Conservation (phyloP, 1,284 basidiomycete genomes). For the Retiboletus flavoniger region DNA sequence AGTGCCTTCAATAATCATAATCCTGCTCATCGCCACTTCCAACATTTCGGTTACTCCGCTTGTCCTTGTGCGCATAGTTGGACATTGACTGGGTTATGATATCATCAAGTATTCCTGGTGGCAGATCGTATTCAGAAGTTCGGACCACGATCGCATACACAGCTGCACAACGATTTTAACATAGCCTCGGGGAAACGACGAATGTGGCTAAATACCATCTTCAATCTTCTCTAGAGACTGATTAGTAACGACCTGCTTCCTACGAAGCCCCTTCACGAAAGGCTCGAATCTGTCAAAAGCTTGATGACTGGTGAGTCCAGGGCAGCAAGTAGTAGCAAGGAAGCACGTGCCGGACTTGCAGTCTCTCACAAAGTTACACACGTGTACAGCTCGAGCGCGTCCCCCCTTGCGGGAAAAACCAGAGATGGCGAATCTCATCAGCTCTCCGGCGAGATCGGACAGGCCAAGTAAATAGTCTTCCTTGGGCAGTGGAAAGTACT, state of each 20-base stretch:
- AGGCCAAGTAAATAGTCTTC: constrained; percentile 91
- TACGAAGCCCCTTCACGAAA: constrained; percentile 69
- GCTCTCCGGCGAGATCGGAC: constrained; percentile 92
- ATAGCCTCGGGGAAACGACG: not conserved
- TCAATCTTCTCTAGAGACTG: constrained; percentile 93
- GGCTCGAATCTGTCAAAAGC: constrained; percentile 77
- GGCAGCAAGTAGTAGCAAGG: not conserved
- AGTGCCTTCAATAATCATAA: constrained; percentile 26
- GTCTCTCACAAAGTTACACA: constrained; percentile 75
- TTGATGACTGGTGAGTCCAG: constrained; percentile 29
- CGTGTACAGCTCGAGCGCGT: constrained; percentile 63
- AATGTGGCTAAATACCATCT: constrained; percentile 55
- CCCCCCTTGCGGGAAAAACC: constrained; percentile 70
- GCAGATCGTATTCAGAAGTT: constrained; percentile 67
- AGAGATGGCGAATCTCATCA: constrained; percentile 94
- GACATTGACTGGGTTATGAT: constrained; percentile 55
- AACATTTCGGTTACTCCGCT: constrained; percentile 13
- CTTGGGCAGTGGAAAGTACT: constrained; percentile 70
- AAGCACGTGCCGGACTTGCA: constrained; percentile 69
- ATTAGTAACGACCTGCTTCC: constrained; percentile 86
- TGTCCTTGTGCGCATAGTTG: constrained; percentile 27
- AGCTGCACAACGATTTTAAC: constrained; percentile 40
- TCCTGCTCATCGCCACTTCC: constrained; percentile 31
- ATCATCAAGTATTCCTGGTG: constrained; percentile 64
- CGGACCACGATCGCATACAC: constrained; percentile 70